Evolutionary conservation across 768 basidiomycete species (phyloP), one percentile per base, ranked within the genome.

Genomic region (Serendipita sp.): DNA sequence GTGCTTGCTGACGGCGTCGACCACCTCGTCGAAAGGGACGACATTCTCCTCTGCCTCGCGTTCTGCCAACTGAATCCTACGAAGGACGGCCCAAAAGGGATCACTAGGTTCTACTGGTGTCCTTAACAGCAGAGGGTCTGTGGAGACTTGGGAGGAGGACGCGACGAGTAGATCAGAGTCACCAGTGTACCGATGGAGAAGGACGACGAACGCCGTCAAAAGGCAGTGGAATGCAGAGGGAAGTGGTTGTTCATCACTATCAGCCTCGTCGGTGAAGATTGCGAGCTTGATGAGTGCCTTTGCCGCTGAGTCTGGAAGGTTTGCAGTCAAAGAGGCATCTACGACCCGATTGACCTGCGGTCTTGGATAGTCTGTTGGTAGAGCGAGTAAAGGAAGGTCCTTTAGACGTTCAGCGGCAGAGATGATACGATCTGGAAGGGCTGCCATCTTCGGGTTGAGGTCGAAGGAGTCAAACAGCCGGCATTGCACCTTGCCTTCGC

Each of bases 291-390:
- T 80, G 51, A 95, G 78, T 70, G 86, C 81, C n/a, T 85, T 78
- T 0, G 86, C 86, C 8, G 89, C 68, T 85, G 83, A 65, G 46
- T 84, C 80, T 45, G 89, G 82, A 58, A 97, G 81, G 66, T 86
- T 78, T 47, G 86, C 78, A 10, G 80, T 70, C 71, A 93, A 84
- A 3, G 82, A 86, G 10, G 93, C 87, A 70, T 97, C 95, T 71
- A 99, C 86, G 18, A 92, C 78, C 70, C 83, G 88, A 74, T 84
- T 81, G 16, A 82, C 75, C 16, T 81, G 84, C 3, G 85, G 86
- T 64, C 94, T 79, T 2, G 95, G 94, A 73, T 96, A 99, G 74
- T 98, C 96, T 0, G 95, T 95, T 0, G 96, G 95, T 37, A 99
- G 77, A 4, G 91, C 90, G 68, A 98, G 86, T 3, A 88, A 86